phyloP scores from a whole-genome alignment of 306 rosid genomes.

The Mimosa pudica region DNA sequence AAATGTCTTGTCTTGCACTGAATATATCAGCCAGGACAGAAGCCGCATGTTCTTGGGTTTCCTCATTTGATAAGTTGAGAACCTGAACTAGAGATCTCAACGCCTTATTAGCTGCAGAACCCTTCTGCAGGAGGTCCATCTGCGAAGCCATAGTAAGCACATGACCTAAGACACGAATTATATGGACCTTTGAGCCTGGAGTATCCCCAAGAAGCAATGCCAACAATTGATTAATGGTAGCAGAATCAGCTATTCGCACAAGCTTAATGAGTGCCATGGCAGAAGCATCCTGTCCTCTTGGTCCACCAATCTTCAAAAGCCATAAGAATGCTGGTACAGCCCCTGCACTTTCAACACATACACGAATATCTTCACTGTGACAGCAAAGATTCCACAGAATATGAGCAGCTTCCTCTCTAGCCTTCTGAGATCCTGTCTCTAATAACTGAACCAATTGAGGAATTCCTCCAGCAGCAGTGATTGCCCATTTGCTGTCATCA shows the following conservation, averaged over 20 bases:
- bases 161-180: constrained; percentile 85
- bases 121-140: constrained; percentile 72
- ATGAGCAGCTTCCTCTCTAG: constrained; percentile 95
- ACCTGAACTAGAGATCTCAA: constrained; percentile 83
- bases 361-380: constrained; percentile 97
- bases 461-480: constrained; percentile 98
- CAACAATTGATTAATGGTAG: constrained; percentile 84
- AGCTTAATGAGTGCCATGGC: constrained; percentile 89
- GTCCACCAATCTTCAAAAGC: constrained; percentile 62
- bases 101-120: constrained; percentile 86
- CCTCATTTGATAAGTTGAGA: constrained; percentile 79
- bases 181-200: constrained; percentile 74
- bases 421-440: constrained; percentile 90
- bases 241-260: constrained; percentile 81
- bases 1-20: constrained; percentile 84
- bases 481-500: constrained; percentile 99
- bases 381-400: constrained; percentile 90
- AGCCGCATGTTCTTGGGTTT: constrained; percentile 83
- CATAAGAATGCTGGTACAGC: constrained; percentile 84
- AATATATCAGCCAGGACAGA: constrained; percentile 93
- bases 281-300: constrained; percentile 89
- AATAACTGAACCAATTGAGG: constrained; percentile 92
- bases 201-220: constrained; percentile 86
- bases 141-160: constrained; percentile 76
- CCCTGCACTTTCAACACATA: constrained; percentile 81